Evolutionary conservation across 2,329 filamentous ascomycete genomes (phyloP).

Genomic region (Arachnopeziza araneosa): DNA sequence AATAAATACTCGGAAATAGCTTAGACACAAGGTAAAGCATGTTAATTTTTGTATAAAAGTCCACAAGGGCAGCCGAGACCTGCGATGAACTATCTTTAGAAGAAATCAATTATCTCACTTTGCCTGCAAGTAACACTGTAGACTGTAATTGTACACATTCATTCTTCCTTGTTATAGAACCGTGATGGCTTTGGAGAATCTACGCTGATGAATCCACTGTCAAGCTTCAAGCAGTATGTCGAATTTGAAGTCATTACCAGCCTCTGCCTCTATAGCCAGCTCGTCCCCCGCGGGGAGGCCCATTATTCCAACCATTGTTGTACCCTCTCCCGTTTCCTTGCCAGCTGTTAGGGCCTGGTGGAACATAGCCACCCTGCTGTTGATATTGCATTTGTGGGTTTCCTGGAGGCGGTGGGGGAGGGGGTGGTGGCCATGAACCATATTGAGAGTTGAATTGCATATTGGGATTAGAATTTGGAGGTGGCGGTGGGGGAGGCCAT

Average conservation of each 20-base stretch:
- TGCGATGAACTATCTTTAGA: too few relatives aligned
- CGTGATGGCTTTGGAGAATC: too few relatives aligned
- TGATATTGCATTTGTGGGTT: constrained; percentile 9
- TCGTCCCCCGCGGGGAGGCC: not conserved
- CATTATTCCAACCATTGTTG: constrained; percentile 1
- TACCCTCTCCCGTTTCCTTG: constrained; percentile 15
- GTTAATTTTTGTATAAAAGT: too few relatives aligned
- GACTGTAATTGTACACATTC: too few relatives aligned
- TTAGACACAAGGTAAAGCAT: too few relatives aligned
- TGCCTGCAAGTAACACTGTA: too few relatives aligned
- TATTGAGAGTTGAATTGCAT: constrained; percentile 15
- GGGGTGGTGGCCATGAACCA: constrained; percentile 17
- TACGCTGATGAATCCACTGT: not conserved
- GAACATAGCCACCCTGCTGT: constrained; percentile 11
- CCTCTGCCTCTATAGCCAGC: not conserved
- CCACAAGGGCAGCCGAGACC: too few relatives aligned
- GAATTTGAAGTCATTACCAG: not conserved
- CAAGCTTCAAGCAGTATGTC: not conserved
- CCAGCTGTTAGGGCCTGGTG: constrained; percentile 23
- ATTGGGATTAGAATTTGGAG: constrained; percentile 19
- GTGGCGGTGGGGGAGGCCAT: constrained; percentile 20
- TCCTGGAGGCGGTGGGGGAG: constrained; percentile 21
- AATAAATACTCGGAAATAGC: too few relatives aligned
- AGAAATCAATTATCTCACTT: too few relatives aligned
- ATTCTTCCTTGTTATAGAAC: too few relatives aligned